Evolutionary conservation across 345 rosid species (phyloP), one percentile per base, ranked within the genome.

Genomic region (Punica granatum): DNA sequence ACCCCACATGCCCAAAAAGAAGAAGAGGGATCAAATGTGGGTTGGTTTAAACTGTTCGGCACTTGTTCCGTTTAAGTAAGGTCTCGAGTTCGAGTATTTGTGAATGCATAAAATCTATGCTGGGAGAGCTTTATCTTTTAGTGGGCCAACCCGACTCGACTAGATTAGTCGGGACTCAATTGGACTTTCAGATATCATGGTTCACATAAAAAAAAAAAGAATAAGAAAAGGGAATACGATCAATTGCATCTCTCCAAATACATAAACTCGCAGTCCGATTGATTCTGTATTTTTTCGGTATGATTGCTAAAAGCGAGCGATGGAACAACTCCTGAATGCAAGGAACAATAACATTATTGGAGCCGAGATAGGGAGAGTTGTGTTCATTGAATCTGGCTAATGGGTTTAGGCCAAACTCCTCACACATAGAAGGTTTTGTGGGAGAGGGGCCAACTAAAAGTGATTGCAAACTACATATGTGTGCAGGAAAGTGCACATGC

Each of bases 341-440:
- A 25, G 59, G 59, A 25, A 53, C 59, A 53, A 49, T 53, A 30
- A 11, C 59, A 53, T 53, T 53, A 53, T 25, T 53, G 59, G 59
- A 11, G 9, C 6, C 11, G 16, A 54, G 31, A 54, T 26, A 5
- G 1, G 49, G 59, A 53, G 28, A 53, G 59, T n/a, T 28, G 16
- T 3, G 16, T 56, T 56, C 34, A 56, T 26, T 56, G 61, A 56
- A 56, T 28, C 16, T 56, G 7, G 28, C 21, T n/a, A 56, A 48
- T 48, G 25, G 61, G 21, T 33, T 56, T 30, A 56, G 18, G 61
- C 61, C 34, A 56, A 56, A 28, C 61, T n/a, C 61, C 61, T 56
- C 61, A 56, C 61, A 56, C 6, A 13, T 28, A 25, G 2, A 25
- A 37, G 41, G 11, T 37, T 37, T 37, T 53, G 59, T 23, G 19